A percentile compares a stretch with the other conserved stretches of the same genome.
Conservation (phyloP, 352 stramenopile species). For the Plasmopara muralis region DNA sequence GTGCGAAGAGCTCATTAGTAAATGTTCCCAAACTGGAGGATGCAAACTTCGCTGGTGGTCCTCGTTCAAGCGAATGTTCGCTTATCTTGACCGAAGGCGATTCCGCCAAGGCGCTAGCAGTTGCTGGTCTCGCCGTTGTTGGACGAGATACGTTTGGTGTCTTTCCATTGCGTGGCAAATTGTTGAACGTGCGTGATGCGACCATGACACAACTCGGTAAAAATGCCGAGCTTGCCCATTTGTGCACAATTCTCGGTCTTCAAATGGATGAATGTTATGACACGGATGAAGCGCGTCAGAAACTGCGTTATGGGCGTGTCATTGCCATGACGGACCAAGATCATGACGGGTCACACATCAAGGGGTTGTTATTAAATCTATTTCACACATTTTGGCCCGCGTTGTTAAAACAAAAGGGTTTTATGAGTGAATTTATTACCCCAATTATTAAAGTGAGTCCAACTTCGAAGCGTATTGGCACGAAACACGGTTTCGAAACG, state of each 20-base stretch:
- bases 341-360: conserved; percentile 98
- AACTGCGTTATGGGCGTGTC: conserved; percentile 97
- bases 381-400: conserved; percentile 98
- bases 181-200: conserved; percentile 87
- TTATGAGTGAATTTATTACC: conserved; percentile 99
- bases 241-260: conserved; percentile 97
- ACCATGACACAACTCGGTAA: conserved; percentile 82
- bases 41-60: conserved; percentile 94
- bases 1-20: conserved; percentile 59
- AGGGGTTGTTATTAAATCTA: conserved; percentile 98
- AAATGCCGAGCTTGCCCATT: conserved; percentile 93
- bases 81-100: conserved; percentile 99
- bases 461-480: conserved; percentile 24
- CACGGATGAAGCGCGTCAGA: conserved; percentile 81
- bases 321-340: conserved; percentile 99
- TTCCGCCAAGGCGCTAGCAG: conserved; percentile 97
- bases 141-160: conserved; percentile 98
- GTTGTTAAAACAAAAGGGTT: conserved; percentile 90
- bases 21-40: conserved; percentile 99
- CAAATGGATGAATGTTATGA: conserved; percentile 95
- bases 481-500: conserved; percentile 33
- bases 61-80: conserved; percentile 88
- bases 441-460: conserved; percentile 96
- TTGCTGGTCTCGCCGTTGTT: conserved; percentile 97
- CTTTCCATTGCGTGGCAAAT: conserved; percentile 97